phyloP scores from a whole-genome alignment of 352 stramenopile genomes.

The Thraustochytrium sp. region DNA sequence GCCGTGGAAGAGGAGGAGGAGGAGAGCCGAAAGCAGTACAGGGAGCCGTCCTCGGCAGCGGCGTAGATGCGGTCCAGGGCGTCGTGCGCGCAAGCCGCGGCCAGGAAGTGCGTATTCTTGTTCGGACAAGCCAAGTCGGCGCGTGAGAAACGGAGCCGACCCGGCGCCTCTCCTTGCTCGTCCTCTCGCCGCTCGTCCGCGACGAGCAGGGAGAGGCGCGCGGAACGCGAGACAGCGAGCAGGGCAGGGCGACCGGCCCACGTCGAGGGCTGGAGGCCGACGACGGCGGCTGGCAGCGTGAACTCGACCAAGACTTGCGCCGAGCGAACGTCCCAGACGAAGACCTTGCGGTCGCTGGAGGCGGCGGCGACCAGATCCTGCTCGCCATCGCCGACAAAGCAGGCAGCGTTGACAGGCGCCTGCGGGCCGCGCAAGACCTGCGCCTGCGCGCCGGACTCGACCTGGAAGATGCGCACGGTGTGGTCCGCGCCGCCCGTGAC shows the following conservation, averaged over 20 bases:
- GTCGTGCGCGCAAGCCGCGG: not conserved
- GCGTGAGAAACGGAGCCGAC: not conserved
- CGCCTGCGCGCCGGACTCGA: not conserved
- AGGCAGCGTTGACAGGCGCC: constrained; percentile 12
- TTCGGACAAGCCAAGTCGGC: not conserved
- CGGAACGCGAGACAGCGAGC: not conserved
- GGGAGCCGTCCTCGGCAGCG: not conserved
- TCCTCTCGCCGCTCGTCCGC: not conserved
- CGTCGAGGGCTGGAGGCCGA: not conserved
- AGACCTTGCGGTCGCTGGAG: constrained; percentile 21
- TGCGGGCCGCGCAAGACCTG: not conserved
- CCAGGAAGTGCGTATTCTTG: not conserved
- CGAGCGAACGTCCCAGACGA: constrained; percentile 1
- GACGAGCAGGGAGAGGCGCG: not conserved
- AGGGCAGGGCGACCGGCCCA: not conserved
- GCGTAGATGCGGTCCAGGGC: not conserved
- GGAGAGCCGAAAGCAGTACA: not conserved
- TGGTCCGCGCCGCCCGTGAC: not conserved
- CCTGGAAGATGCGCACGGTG: not conserved
- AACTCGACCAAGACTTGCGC: constrained; percentile 5
- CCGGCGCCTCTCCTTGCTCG: not conserved
- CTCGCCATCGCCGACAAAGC: not conserved
- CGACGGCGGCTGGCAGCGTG: not conserved
- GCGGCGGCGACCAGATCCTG: not conserved
- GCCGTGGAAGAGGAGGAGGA: no score